Evolutionary conservation across 2,329 filamentous ascomycete genomes (phyloP).

Genomic region (Periconia macrospinosa): DNA sequence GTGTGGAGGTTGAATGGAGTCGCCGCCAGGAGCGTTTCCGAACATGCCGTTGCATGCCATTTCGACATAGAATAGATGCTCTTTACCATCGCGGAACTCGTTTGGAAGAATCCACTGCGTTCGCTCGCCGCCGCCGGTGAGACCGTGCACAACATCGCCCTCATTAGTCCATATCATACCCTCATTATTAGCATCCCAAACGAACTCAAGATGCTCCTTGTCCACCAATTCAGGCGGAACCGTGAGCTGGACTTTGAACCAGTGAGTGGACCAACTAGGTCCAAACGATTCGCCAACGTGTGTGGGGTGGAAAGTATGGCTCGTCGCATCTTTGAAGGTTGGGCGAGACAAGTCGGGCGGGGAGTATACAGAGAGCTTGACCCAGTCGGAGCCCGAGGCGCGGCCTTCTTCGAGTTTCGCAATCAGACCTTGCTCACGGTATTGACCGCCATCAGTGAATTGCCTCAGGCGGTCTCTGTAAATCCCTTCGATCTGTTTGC

Average conservation of each 20-base stretch:
- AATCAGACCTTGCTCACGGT: constrained; percentile 72
- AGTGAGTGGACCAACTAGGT: constrained; percentile 96
- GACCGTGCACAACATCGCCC: constrained; percentile 85
- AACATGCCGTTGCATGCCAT: constrained; percentile 99
- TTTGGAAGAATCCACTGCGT: constrained; percentile 89
- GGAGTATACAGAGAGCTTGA: constrained; percentile 85
- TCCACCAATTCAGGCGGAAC: constrained; percentile 72
- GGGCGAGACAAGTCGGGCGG: constrained; percentile 79
- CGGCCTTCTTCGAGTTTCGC: constrained; percentile 75
- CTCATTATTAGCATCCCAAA: constrained; percentile 95
- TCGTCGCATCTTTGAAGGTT: constrained; percentile 79
- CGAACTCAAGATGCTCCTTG: constrained; percentile 86
- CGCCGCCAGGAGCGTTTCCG: constrained; percentile 82
- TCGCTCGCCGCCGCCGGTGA: constrained; percentile 87
- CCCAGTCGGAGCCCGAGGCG: constrained; percentile 69
- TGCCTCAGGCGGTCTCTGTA: constrained; percentile 81
- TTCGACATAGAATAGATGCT: constrained; percentile 91
- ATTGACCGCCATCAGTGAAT: constrained; percentile 74
- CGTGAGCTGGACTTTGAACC: constrained; percentile 84
- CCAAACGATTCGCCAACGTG: constrained; percentile 80
- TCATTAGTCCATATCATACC: constrained; percentile 91
- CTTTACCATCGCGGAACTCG: constrained; percentile 77
- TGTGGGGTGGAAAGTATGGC: constrained; percentile 75
- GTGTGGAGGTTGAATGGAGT: constrained; percentile 84
- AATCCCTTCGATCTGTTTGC: constrained; percentile 70